Base-by-base conservation (phyloP, 1,284 basidiomycete genomes). In the Trichosporon sp. region DNA sequence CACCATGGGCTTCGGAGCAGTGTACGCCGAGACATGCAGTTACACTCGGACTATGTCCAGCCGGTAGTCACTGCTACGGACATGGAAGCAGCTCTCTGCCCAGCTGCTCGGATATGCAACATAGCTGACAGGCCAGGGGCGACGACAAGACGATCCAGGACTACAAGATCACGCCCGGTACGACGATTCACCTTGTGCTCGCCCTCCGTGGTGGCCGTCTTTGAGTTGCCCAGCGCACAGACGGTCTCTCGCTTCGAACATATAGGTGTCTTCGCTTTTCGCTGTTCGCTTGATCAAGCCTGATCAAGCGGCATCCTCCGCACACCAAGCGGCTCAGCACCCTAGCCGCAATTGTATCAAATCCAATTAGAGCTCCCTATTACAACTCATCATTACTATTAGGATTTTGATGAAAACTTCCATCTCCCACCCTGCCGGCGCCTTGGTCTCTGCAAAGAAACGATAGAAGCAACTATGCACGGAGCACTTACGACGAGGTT, bases 91-190 rank as follows among this genome's bases (percentile, higher is more conserved):
- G n/a, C n/a, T n/a, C n/a, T n/a, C n/a, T n/a, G n/a, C n/a, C n/a
- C n/a, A n/a, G n/a, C n/a, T n/a, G n/a, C n/a, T n/a, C n/a, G n/a
- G n/a, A n/a, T n/a, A n/a, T n/a, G n/a, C n/a, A n/a, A n/a, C n/a
- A n/a, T n/a, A 58, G 32, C 62, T 63, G 34, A 40, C 19, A 44
- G 14, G 27, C 31, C 66, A 85, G 84, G 84, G 76, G 83, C 52
- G 94, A 97, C 78, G 93, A 95, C 34, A 95, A 95, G 86, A 88
- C 87, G 9, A 90, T 91, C 25, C 85, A 85, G 71, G 91, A 93
- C 21, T 88, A 88, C 79, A 90, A 90, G 76, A 89, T 96, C 75
- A 79, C 83, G 19, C 87, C 91, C 8, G 92, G 93, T 61, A 86
- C 89, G 34, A 90, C 92, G 31, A 87, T 97, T 69, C 94, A 97